Base-by-base conservation (phyloP, 768 basidiomycete species). In the Serendipita sp. region DNA sequence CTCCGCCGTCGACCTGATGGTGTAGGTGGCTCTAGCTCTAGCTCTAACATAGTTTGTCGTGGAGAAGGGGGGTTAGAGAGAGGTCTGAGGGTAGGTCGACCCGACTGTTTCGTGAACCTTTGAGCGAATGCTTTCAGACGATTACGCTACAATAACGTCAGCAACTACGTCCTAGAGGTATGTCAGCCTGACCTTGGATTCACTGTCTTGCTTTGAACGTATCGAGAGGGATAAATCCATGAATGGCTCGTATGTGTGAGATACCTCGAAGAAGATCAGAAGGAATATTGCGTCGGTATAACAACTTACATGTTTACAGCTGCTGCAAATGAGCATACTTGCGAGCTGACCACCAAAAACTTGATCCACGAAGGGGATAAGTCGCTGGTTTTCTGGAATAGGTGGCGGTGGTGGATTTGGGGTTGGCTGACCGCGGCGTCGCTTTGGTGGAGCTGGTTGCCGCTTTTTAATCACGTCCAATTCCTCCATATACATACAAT, bases 401-500 rank as follows among this genome's bases (percentile, higher is more conserved):
- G 73, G 4, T 64, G 68, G 37, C 16, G 53, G 18, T 10, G 35
- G 63, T 41, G 24, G 45, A 18, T 62, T 38, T 46, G 47, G 51
- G 34, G 47, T 65, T n/a, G 63, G 44, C 58, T 54, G 56, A 24
- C 74, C 64, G 66, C 64, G 72, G 66, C 76, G 71, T 48, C 77
- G 77, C 67, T 77, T 76, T 5, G 75, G 70, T 8, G 71, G 76
- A 11, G 75, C 80, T 7, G 82, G 83, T 68, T 80, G 82, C 45
- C 85, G 80, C 67, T 83, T 82, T 73, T 90, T 92, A 75, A 92
- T 91, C 70, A 90, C 89, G 71, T 98, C 94, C 62, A 84, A 77
- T 73, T 97, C 93, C 72, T 97, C 94, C 91, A 94, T 94, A 63
- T 90, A 83, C 80, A 94, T 88, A 18, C 86, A 88, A 72, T 96